phyloP scores from a whole-genome alignment of 1,284 basidiomycete species.

The Ustilago trichophora region DNA sequence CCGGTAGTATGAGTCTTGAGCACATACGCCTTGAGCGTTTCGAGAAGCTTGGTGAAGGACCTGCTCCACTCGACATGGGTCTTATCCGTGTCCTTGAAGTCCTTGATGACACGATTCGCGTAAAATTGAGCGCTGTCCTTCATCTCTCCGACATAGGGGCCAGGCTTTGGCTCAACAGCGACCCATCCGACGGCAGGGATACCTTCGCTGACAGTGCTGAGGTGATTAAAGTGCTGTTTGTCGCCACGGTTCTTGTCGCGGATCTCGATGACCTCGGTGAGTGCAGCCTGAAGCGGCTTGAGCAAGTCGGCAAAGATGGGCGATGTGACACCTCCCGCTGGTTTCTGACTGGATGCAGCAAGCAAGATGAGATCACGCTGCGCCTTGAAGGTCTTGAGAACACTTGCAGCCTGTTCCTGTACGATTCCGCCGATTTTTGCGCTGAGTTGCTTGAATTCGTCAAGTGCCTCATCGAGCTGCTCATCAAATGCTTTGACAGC shows the following conservation, averaged over 20 bases:
- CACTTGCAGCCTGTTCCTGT: conserved; percentile 73
- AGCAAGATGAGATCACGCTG: conserved; percentile 77
- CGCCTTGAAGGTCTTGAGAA: conserved; percentile 77
- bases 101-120: conserved; percentile 88
- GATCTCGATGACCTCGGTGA: conserved; percentile 79
- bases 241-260: conserved; percentile 86
- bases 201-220: conserved; percentile 83
- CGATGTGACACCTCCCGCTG: conserved; percentile 72
- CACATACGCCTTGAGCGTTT: conserved; percentile 83
- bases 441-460: conserved; percentile 79
- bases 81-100: conserved; percentile 85
- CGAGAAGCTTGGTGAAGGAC: conserved; percentile 77
- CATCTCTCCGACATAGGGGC: conserved; percentile 81
- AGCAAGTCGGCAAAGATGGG: conserved; percentile 74
- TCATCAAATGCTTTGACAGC: conserved; percentile 80
- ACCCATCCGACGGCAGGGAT: conserved; percentile 92
- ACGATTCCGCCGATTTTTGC: conserved; percentile 78
- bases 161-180: conserved; percentile 80
- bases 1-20: conserved; percentile 88
- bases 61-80: conserved; percentile 89
- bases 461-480: conserved; percentile 76
- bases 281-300: conserved; percentile 77
- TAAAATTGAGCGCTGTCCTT: conserved; percentile 91
- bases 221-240: conserved; percentile 82
- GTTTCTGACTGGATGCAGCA: conserved; percentile 79